Percentiles rank a stretch among this genome's conserved stretches.
phyloP scores from a whole-genome alignment of 2,329 filamentous ascomycete genomes.

The Colletotrichum truncatum region DNA sequence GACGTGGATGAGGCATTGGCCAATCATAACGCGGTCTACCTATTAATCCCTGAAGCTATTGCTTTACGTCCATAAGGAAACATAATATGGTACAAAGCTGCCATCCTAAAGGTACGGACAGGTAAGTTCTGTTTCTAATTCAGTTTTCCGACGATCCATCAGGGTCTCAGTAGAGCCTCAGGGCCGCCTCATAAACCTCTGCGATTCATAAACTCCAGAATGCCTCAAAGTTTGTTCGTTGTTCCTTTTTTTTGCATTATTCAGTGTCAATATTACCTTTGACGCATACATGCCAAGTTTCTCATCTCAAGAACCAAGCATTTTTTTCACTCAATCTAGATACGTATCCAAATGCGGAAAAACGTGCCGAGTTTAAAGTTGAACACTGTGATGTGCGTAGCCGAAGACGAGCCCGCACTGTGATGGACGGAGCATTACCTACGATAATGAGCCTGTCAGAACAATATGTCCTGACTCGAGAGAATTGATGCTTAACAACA shows the following conservation, averaged over 20 bases:
- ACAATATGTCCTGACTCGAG: slow-evolving; percentile 10
- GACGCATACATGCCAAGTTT: slow-evolving; percentile 13
- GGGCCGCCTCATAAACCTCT: not conserved
- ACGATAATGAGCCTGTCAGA: not conserved
- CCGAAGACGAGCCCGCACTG: slow-evolving; percentile 7
- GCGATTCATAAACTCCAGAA: not conserved
- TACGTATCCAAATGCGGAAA: not conserved
- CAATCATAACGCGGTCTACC: slow-evolving; percentile 4
- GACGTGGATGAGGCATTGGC: slow-evolving; percentile 22
- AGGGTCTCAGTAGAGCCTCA: not conserved
- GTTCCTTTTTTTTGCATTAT: not conserved
- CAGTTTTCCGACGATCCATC: slow-evolving; percentile 8
- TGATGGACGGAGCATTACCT: not conserved
- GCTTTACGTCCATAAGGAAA: not conserved
- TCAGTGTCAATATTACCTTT: not conserved
- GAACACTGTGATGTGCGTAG: slow-evolving; percentile 16
- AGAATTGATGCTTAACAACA: slow-evolving; percentile 14
- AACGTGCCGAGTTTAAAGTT: slow-evolving; percentile 17
- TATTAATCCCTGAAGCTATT: not conserved
- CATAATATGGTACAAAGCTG: too few species aligned
- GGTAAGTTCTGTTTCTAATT: not conserved
- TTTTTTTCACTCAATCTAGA: not conserved
- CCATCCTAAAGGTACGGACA: not conserved
- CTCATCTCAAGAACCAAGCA: slow-evolving; percentile 1
- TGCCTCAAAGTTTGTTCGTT: not conserved